Evolutionary conservation across 495 filamentous ascomycete species (phyloP), one percentile per base, ranked within the genome.

Genomic region (Lophium mytilinum): DNA sequence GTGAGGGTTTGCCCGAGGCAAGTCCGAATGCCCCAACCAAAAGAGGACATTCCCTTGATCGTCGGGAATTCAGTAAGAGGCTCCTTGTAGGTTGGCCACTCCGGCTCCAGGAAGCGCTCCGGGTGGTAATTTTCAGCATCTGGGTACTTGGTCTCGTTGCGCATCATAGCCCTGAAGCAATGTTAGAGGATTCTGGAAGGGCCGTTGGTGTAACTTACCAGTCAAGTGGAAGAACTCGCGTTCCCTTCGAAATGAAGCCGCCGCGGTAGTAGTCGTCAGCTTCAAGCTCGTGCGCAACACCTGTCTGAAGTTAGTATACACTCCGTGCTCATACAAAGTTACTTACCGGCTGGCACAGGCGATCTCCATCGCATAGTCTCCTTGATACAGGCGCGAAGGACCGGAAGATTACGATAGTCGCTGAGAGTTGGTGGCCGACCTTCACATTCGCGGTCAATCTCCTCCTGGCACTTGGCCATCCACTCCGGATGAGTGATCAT

Each of bases 121-220:
- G 71, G 71, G 10, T 53, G 53, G 66, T 69, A 74, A 17, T 39
- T 60, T 4, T 72, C 67, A 12, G 72, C 67, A 39, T 72, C 67
- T 4, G 72, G 70, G 39, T 73, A 73, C 42, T 65, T 61, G 6
- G 21, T 45, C 24, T 64, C 58, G 37, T 74, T 68, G 4, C 69
- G 65, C 15, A 61, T 60, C 57, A 74, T 67, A 10, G 67, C 68
- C 51, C 12, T 45, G 5, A 1, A 12, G 6, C 41, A 1, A 12
- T 5, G 19, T 45, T 5, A 45, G 41, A 7, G 19, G 19, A 45
- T 45, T n/a, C 8, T 9, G 19, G 19, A 8, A 5, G 19, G 9
- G 12, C 8, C 41, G 15, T 15, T 19, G 24, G 8, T 45, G 5
- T 45, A 14, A 19, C 41, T 19, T 45, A 45, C 41, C 58, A 66